Evolutionary conservation across 345 rosid species (phyloP).

Genomic region (Gossypium bickii): DNA sequence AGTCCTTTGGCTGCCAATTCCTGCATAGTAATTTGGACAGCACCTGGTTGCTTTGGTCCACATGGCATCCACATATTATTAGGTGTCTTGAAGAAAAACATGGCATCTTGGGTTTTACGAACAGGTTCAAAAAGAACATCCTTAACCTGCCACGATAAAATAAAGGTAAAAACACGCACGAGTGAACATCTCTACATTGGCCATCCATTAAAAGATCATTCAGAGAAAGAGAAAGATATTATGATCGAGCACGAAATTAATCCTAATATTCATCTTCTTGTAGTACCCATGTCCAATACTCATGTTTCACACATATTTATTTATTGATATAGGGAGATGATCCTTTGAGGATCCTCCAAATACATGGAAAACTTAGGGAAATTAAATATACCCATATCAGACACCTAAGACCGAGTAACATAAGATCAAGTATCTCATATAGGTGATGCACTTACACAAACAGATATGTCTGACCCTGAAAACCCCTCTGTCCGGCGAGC

Average conservation of each 20-base stretch:
- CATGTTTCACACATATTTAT: background rate
- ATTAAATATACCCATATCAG: background rate
- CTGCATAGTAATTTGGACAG: constrained; percentile 63
- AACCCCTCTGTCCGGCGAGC: constrained; percentile 65
- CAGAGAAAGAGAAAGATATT: background rate
- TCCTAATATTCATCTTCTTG: background rate
- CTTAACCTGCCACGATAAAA: constrained; percentile 45
- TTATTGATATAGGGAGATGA: background rate
- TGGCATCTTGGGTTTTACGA: constrained; percentile 81
- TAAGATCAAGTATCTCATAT: background rate
- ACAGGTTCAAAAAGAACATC: constrained; percentile 84
- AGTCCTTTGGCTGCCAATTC: constrained; percentile 62
- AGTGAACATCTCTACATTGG: background rate
- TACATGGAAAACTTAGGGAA: background rate
- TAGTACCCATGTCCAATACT: background rate
- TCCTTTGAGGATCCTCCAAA: background rate
- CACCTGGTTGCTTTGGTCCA: constrained; percentile 66
- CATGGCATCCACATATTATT: constrained; percentile 67
- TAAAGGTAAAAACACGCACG: background rate
- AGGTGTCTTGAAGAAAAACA: constrained; percentile 51
- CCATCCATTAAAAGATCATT: background rate
- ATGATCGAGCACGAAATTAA: background rate
- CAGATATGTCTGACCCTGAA: constrained; percentile 79
- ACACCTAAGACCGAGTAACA: background rate
- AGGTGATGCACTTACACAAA: constrained; percentile 56